Evolutionary conservation across 306 rosid genomes (phyloP).

Genomic region (Vigna hirtella): DNA sequence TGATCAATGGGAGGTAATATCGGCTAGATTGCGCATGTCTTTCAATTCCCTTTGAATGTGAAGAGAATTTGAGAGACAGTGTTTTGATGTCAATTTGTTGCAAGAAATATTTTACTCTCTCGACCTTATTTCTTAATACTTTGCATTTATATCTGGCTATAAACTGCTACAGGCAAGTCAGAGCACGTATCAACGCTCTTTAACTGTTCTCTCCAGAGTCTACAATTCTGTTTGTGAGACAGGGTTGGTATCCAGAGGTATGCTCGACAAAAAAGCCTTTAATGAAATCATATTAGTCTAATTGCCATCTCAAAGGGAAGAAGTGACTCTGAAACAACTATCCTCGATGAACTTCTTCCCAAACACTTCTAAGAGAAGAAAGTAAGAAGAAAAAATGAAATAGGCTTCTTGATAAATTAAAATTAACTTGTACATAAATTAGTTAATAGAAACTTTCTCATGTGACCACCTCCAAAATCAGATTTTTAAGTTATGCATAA

Average conservation of each 20-base stretch:
- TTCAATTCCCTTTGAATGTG: conserved; percentile 14
- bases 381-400: too few species aligned
- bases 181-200: conserved; percentile 70
- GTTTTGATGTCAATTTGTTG: background rate
- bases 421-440: too few species aligned
- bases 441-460: too few species aligned
- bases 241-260: conserved; percentile 70
- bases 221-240: conserved; percentile 56
- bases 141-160: conserved; percentile 28
- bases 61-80: conserved; percentile 20
- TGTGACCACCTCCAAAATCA: too few species aligned
- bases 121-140: conserved; percentile 27
- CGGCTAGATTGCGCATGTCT: background rate
- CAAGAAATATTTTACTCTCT: background rate
- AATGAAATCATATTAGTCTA: conserved; percentile 4
- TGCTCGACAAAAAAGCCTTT: conserved; percentile 32
- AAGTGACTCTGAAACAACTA: background rate
- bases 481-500: too few species aligned
- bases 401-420: too few species aligned
- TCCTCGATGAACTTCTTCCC: background rate
- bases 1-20: conserved; percentile 94
- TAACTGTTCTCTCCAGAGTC: conserved; percentile 73
- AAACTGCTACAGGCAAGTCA: conserved; percentile 73
- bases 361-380: too few species aligned
- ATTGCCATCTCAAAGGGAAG: conserved; percentile 9